phyloP scores from a whole-genome alignment of 805 yeast genomes.

The Saccharomycopsis sp. region DNA sequence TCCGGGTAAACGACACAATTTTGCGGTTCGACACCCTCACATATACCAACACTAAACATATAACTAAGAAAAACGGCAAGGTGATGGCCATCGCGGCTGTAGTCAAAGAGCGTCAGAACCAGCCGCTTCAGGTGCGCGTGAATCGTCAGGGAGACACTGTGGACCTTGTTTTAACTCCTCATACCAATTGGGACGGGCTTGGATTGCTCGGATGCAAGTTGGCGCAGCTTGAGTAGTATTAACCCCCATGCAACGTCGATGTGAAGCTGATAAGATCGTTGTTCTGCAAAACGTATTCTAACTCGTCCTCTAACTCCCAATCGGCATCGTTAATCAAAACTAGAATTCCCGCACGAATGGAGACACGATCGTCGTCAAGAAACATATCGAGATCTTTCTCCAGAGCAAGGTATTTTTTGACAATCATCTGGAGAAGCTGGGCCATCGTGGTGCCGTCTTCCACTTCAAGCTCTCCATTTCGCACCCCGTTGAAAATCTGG shows the following conservation, averaged over 20 bases:
- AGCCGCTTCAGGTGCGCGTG: conserved; percentile 24
- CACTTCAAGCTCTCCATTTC: conserved; percentile 6
- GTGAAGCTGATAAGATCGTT: conserved; percentile 83
- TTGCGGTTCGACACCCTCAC: conserved; percentile 10
- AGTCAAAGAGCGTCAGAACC: conserved; percentile 4
- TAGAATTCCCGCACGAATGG: conserved; percentile 75
- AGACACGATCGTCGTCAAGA: conserved; percentile 18
- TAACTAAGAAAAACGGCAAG: conserved; percentile 15
- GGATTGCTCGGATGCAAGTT: conserved; percentile 68
- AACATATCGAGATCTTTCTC: conserved; percentile 17
- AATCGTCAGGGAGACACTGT: conserved; percentile 27
- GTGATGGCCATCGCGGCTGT: conserved; percentile 7
- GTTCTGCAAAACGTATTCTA: conserved; percentile 65
- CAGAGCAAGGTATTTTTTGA: conserved; percentile 10
- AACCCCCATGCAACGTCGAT: conserved; percentile 94
- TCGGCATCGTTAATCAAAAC: conserved; percentile 91
- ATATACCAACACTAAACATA: conserved; percentile 9
- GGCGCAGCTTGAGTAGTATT: conserved; percentile 32
- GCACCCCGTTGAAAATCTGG: conserved; percentile 19
- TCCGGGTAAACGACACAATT: conserved; percentile 15
- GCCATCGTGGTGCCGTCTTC: conserved; percentile 12
- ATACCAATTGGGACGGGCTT: conserved; percentile 52
- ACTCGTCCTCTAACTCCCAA: conserved; percentile 93
- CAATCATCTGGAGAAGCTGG: conserved; percentile 14
- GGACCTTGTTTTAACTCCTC: conserved; percentile 37